Base-by-base conservation (phyloP, 129 eudicot species). In the Mikania micrantha region DNA sequence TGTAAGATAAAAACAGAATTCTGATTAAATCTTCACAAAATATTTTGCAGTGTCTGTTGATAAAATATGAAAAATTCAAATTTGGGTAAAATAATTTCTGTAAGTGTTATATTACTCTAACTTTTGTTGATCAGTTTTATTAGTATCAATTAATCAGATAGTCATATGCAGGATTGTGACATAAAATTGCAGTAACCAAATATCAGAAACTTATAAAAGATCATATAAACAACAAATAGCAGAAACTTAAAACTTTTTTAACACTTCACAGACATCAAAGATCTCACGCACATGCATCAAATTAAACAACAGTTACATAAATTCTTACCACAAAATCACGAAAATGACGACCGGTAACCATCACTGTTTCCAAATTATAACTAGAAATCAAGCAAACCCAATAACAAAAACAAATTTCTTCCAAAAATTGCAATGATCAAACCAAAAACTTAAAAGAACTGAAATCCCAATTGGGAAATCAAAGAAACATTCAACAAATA, bases 301-400 rank as follows among this genome's bases (percentile, higher is more conserved):
- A 58, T 39, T 32, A 25, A 54, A 59, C 11, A 67, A 17, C 49
- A 66, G 60, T 66, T 29, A 27, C 21, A 63, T 4, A 38, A 41
- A 29, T 28, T 74, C 78, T 65, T 31, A 82, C 83, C 83, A 74
- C 65, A 66, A 82, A 50, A 41, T 67, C 78, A 44, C 65, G 60
- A 27, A 70, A 57, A 56, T n/a, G 67, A 20, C 63, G 45, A 17
- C 64, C 35, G 5, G 56, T 59, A 71, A 47, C 86, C 86, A 82
- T 82, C 13, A 54, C 60, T 60, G 53, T 5, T 32, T 3, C 0
- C 16, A 52, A 71, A 41, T 29, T 19, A 38, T 1, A 29, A 57
- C 15, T 22, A 4, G 2, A 42, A 60, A 20, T 20, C 41, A n/a
- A n/a, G n/a, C n/a, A n/a, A n/a, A n/a, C n/a, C n/a, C n/a, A n/a